Evolutionary conservation across 2,329 filamentous ascomycete genomes (phyloP).

Genomic region (Penicillium paneum): DNA sequence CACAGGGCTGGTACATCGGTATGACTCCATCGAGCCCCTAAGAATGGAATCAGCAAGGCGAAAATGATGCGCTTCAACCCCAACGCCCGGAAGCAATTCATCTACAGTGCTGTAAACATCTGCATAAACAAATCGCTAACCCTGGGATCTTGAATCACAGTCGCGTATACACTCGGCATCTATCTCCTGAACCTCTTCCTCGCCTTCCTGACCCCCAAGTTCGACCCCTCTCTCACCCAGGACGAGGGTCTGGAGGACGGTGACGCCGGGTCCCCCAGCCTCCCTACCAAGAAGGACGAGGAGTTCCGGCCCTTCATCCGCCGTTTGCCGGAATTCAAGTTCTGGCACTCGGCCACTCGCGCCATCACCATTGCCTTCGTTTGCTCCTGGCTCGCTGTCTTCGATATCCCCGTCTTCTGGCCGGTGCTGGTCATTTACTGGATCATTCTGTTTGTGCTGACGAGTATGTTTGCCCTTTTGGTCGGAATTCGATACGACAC

Average conservation of each 20-base stretch:
- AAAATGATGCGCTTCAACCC: neutral
- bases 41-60: neutral
- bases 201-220: constrained; percentile 96
- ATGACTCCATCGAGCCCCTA: constrained; percentile 28
- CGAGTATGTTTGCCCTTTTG: constrained; percentile 63
- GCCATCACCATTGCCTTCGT: constrained; percentile 78
- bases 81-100: neutral
- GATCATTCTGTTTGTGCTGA: constrained; percentile 93
- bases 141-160: constrained; percentile 46
- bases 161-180: constrained; percentile 95
- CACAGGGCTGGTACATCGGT: constrained; percentile 99
- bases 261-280: constrained; percentile 60
- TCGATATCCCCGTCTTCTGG: constrained; percentile 98
- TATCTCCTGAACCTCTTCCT: constrained; percentile 99
- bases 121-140: constrained; percentile 7
- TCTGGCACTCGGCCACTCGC: constrained; percentile 94
- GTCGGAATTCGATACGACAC: neutral
- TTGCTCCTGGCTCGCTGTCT: constrained; percentile 90
- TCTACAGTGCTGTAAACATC: neutral
- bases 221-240: constrained; percentile 92
- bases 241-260: constrained; percentile 98
- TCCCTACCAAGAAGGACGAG: constrained; percentile 94
- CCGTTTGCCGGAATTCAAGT: constrained; percentile 97
- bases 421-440: constrained; percentile 97
- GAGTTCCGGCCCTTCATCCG: constrained; percentile 98